phyloP scores from a whole-genome alignment of 2,329 filamentous ascomycete species.

The Clarireedia homoeocarpa region DNA sequence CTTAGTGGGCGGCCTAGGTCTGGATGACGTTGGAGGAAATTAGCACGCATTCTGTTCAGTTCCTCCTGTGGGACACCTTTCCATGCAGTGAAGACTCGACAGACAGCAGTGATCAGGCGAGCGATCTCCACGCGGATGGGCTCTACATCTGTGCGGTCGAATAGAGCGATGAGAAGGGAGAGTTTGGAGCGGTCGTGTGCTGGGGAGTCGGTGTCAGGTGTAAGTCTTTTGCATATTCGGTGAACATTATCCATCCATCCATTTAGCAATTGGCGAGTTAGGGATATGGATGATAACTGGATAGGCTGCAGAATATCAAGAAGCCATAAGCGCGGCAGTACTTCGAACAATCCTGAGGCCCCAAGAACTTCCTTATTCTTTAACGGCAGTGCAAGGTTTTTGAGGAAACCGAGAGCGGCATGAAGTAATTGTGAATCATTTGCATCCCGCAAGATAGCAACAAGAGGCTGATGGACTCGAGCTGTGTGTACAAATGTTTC shows the following conservation, averaged over 20 bases:
- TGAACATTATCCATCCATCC: slow-evolving; percentile 45
- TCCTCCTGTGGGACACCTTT: slow-evolving; percentile 22
- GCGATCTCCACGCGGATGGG: slow-evolving; percentile 54
- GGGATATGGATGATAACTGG: slow-evolving; percentile 51
- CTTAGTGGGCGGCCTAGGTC: slow-evolving; percentile 33
- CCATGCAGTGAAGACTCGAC: slow-evolving; percentile 45
- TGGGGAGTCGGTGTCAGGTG: slow-evolving; percentile 30
- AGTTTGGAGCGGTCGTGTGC: slow-evolving; percentile 31
- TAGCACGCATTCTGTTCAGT: slow-evolving; percentile 30
- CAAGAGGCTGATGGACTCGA: slow-evolving; percentile 38
- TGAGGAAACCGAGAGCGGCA: slow-evolving; percentile 51
- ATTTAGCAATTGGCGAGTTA: slow-evolving; percentile 48
- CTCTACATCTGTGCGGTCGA: slow-evolving; percentile 39
- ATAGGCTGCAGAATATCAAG: slow-evolving; percentile 47
- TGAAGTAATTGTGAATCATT: slow-evolving; percentile 46
- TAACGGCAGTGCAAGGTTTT: slow-evolving; percentile 53
- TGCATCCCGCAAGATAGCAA: slow-evolving; percentile 37
- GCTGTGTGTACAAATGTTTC: slow-evolving; percentile 40
- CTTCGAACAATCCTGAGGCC: slow-evolving; percentile 37
- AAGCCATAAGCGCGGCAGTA: slow-evolving; percentile 47
- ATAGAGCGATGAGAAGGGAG: slow-evolving; percentile 34
- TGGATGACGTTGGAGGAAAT: slow-evolving; percentile 27
- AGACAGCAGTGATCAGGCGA: slow-evolving; percentile 44
- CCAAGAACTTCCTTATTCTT: slow-evolving; percentile 47
- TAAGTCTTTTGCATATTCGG: slow-evolving; percentile 38